Evolutionary conservation across 192 early-diverging fungal species (phyloP).

Genomic region (Rhizophagus clarus): DNA sequence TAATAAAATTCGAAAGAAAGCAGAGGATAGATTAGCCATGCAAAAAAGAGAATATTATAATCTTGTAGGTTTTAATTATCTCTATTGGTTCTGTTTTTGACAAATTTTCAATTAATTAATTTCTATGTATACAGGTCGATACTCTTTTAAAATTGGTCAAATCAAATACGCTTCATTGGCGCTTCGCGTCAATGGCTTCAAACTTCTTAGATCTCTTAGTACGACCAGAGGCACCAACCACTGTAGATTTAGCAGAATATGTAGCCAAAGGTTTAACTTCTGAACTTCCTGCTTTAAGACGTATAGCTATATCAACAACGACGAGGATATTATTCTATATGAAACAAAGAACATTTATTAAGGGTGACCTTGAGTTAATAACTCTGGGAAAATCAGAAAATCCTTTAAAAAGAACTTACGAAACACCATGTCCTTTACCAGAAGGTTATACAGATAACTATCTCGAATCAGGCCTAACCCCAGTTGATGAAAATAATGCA

Average conservation of each 20-base stretch:
- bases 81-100: not conserved
- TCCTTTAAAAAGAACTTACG: slow-evolving; percentile 45
- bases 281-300: slow-evolving; percentile 74
- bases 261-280: slow-evolving; percentile 63
- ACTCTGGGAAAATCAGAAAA: slow-evolving; percentile 43
- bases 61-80: slow-evolving; percentile 25
- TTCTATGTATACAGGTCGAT: slow-evolving; percentile 3
- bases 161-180: slow-evolving; percentile 74
- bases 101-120: not conserved
- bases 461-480: slow-evolving; percentile 35
- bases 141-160: slow-evolving; percentile 64
- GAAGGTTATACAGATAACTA: slow-evolving; percentile 41
- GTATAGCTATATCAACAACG: slow-evolving; percentile 63
- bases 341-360: slow-evolving; percentile 65
- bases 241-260: slow-evolving; percentile 57
- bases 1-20: not conserved
- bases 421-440: slow-evolving; percentile 40
- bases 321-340: slow-evolving; percentile 66
- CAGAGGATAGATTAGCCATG: slow-evolving; percentile 15
- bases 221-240: slow-evolving; percentile 60
- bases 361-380: slow-evolving; percentile 50
- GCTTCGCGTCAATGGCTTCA: slow-evolving; percentile 77
- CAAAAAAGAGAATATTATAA: slow-evolving; percentile 20
- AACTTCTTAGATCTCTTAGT: slow-evolving; percentile 78
- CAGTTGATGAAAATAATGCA: slow-evolving; percentile 37